Evolutionary conservation across 2,329 filamentous ascomycete species (phyloP).

Genomic region (Pseudonectria buxi): DNA sequence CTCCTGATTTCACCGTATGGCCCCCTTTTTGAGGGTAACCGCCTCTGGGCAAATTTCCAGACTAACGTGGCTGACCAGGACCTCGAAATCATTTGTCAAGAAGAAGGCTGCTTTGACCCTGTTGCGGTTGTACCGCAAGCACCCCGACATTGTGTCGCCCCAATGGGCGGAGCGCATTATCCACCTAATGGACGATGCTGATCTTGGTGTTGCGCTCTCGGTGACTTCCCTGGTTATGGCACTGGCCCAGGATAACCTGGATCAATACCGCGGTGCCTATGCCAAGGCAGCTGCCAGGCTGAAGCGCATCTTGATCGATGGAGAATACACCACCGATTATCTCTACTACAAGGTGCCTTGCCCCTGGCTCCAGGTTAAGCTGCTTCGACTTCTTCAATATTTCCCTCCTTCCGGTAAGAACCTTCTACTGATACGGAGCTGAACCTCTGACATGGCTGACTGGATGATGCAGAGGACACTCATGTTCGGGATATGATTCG

Average conservation of each 20-base stretch:
- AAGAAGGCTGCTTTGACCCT: slow-evolving; percentile 96
- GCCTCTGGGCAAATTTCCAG: neutral
- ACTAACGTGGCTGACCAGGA: slow-evolving; percentile 21
- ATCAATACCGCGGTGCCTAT: slow-evolving; percentile 90
- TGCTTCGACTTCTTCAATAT: slow-evolving; percentile 86
- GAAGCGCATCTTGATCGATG: slow-evolving; percentile 85
- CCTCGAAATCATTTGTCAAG: slow-evolving; percentile 95
- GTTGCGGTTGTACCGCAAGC: slow-evolving; percentile 88
- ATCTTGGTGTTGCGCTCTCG: slow-evolving; percentile 89
- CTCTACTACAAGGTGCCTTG: slow-evolving; percentile 99
- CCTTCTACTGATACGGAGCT: neutral
- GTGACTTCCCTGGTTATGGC: slow-evolving; percentile 95
- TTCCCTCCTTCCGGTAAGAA: slow-evolving; percentile 81
- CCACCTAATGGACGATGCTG: slow-evolving; percentile 94
- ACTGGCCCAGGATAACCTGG: slow-evolving; percentile 85
- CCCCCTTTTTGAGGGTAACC: neutral
- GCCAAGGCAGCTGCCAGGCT: slow-evolving; percentile 85
- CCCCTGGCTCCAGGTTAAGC: slow-evolving; percentile 95
- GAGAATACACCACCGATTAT: slow-evolving; percentile 84
- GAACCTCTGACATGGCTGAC: slow-evolving; percentile 2
- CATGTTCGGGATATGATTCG: slow-evolving; percentile 88
- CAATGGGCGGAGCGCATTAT: slow-evolving; percentile 98
- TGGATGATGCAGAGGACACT: slow-evolving; percentile 64
- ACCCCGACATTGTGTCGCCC: slow-evolving; percentile 85
- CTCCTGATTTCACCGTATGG: slow-evolving; percentile 89